phyloP scores from a whole-genome alignment of 2,329 filamentous ascomycete genomes.

The Cordyceps pruinosa region DNA sequence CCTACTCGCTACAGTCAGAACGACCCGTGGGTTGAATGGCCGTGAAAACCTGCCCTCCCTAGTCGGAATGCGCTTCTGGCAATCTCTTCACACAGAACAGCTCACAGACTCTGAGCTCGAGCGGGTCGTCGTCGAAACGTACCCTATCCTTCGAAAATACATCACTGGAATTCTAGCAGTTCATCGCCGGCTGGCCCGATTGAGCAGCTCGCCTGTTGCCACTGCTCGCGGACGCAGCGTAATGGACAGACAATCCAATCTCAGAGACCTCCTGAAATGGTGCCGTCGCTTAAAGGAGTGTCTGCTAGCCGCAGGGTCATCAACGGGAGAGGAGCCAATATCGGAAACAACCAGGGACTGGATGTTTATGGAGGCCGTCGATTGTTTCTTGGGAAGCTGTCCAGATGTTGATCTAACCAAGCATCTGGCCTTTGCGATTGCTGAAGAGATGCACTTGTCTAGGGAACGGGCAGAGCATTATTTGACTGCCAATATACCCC shows the following conservation, averaged over 20 bases:
- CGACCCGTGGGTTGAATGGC: constrained; percentile 60
- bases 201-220: constrained; percentile 39
- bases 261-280: constrained; percentile 86
- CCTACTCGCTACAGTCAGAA: constrained; percentile 86
- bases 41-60: constrained; percentile 63
- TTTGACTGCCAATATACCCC: constrained; percentile 64
- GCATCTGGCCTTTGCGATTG: constrained; percentile 61
- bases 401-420: constrained; percentile 56
- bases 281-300: constrained; percentile 68
- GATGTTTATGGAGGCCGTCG: constrained; percentile 89
- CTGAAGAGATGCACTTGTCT: constrained; percentile 80
- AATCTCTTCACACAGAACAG: constrained; percentile 60
- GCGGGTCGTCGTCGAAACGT: constrained; percentile 63
- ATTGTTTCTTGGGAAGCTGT: constrained; percentile 82
- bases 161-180: constrained; percentile 52
- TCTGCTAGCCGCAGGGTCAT: constrained; percentile 53
- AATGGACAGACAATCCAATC: constrained; percentile 50
- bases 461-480: constrained; percentile 75
- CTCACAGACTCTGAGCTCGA: constrained; percentile 64
- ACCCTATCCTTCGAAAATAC: constrained; percentile 61
- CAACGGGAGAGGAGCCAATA: constrained; percentile 61
- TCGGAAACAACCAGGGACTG: constrained; percentile 67
- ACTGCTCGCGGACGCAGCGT: constrained; percentile 34
- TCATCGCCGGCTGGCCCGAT: constrained; percentile 44
- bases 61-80: constrained; percentile 83